Evolutionary conservation across 2,329 filamentous ascomycete species (phyloP).

Genomic region (Huntiella abstrusa): DNA sequence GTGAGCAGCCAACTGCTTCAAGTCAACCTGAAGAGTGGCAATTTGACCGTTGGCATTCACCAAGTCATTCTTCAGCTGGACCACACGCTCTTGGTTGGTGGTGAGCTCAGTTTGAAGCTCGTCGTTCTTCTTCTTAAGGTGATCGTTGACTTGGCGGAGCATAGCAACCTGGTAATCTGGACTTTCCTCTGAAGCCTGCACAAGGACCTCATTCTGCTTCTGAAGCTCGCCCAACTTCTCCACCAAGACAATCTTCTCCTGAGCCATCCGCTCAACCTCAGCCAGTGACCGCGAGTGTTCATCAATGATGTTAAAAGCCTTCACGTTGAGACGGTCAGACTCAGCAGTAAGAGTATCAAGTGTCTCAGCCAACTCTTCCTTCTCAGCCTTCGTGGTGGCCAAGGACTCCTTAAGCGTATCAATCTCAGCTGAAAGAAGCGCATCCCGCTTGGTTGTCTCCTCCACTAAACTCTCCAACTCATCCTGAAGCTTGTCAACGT

Average conservation of each 20-base stretch:
- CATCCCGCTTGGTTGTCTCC: constrained; percentile 3
- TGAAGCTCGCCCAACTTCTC: not conserved
- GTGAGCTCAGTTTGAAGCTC: constrained; percentile 2
- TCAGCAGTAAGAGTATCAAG: constrained; percentile 2
- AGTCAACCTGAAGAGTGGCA: constrained; percentile 2
- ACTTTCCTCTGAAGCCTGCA: constrained; percentile 2
- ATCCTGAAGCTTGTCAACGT: constrained; percentile 5
- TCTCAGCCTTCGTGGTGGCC: constrained; percentile 1
- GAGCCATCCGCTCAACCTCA: constrained; percentile 2
- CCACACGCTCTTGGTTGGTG: not conserved
- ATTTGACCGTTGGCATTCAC: constrained; percentile 5
- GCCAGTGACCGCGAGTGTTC: constrained; percentile 2
- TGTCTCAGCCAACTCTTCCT: constrained; percentile 1
- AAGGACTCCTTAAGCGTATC: not conserved
- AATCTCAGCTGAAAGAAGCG: constrained; percentile 1
- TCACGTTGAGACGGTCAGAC: constrained; percentile 3
- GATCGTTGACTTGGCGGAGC: constrained; percentile 7
- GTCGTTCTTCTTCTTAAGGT: not conserved
- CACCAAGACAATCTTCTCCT: constrained; percentile 3
- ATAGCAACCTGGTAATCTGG: constrained; percentile 4
- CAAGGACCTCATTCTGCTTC: constrained; percentile 1
- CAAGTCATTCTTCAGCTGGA: constrained; percentile 6
- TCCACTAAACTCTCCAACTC: constrained; percentile 1
- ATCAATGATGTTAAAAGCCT: constrained; percentile 5
- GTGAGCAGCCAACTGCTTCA: constrained; percentile 5